These are phyloP conservation scores for Fistulinella staudtii DNA, from an alignment of 1,284 basidiomycete genomes.

Conservation along the genomic window DNA sequence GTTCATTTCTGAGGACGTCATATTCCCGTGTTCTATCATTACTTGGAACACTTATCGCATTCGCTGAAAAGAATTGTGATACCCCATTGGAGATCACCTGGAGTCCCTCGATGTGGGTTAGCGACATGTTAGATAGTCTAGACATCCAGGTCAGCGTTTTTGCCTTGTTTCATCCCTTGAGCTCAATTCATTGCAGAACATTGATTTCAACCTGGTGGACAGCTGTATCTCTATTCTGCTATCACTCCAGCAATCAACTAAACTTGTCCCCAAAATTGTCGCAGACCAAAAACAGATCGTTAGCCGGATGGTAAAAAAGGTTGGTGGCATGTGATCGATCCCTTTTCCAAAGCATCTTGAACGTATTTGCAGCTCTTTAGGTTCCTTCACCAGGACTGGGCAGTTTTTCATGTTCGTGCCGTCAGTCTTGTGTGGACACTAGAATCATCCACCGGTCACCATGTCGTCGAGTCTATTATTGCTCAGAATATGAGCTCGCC, in stretches of 20 bases:
- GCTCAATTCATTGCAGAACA: slow-evolving; percentile 39
- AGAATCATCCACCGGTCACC: slow-evolving; percentile 57
- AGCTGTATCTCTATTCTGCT: slow-evolving; percentile 58
- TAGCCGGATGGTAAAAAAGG: slow-evolving; percentile 53
- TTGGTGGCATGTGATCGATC: slow-evolving; percentile 22
- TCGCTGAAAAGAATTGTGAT: slow-evolving; percentile 35
- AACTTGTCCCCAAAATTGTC: slow-evolving; percentile 48
- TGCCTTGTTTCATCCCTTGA: slow-evolving; percentile 7
- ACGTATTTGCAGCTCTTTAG: slow-evolving; percentile 55
- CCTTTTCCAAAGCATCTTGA: slow-evolving; percentile 1
- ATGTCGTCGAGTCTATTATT: slow-evolving; percentile 74
- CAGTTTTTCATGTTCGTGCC: slow-evolving; percentile 78
- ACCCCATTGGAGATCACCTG: slow-evolving; percentile 42
- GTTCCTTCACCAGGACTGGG: slow-evolving; percentile 66
- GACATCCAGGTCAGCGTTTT: slow-evolving; percentile 46
- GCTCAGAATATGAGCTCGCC: slow-evolving; percentile 63
- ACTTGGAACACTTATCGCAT: slow-evolving; percentile 45
- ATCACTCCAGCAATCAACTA: slow-evolving; percentile 48
- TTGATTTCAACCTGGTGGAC: slow-evolving; percentile 68
- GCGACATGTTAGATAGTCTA: slow-evolving; percentile 45
- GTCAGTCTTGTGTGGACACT: slow-evolving; percentile 87
- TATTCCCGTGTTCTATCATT: slow-evolving; percentile 49
- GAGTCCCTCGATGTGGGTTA: slow-evolving; percentile 57
- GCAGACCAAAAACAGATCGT: slow-evolving; percentile 55
- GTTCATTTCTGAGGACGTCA: slow-evolving; percentile 40